phyloP scores from a whole-genome alignment of 1,284 basidiomycete genomes.

The Xerocomus amazonicus region DNA sequence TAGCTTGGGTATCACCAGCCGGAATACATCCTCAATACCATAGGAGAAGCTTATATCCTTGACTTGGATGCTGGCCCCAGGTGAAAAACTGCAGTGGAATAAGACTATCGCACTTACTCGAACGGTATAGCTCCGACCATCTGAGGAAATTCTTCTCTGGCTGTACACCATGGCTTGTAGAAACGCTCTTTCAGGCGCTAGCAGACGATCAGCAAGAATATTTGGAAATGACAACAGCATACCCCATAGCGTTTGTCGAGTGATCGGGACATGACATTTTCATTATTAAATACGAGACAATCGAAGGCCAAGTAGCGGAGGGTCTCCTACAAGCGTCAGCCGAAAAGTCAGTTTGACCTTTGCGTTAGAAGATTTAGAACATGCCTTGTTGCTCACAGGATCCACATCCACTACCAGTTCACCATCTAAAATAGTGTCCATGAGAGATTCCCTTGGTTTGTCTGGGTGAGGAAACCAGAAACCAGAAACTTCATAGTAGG shows the following conservation, averaged over 20 bases:
- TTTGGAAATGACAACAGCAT: slow-evolving; percentile 27
- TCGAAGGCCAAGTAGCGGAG: slow-evolving; percentile 90
- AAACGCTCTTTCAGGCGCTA: slow-evolving; percentile 85
- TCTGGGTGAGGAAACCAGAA: slow-evolving; percentile 90
- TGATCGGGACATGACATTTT: slow-evolving; percentile 82
- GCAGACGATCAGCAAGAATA: slow-evolving; percentile 12
- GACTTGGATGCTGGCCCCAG: slow-evolving; percentile 64
- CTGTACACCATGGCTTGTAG: slow-evolving; percentile 74
- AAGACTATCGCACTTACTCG: slow-evolving; percentile 54
- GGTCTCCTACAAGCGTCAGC: slow-evolving; percentile 54
- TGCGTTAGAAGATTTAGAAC: slow-evolving; percentile 17
- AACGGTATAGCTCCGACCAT: slow-evolving; percentile 74
- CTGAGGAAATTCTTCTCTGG: slow-evolving; percentile 65
- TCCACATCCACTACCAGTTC: slow-evolving; percentile 94
- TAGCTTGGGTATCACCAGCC: slow-evolving; percentile 80
- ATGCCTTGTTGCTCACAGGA: slow-evolving; percentile 63
- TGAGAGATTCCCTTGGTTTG: slow-evolving; percentile 58
- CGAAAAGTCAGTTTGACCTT: slow-evolving; percentile 6
- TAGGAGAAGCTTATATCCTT: slow-evolving; percentile 93
- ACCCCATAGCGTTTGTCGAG: slow-evolving; percentile 91
- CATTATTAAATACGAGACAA: slow-evolving; percentile 82
- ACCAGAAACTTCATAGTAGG: slow-evolving; percentile 71
- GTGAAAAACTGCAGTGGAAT: slow-evolving; percentile 10
- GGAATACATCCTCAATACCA: slow-evolving; percentile 81
- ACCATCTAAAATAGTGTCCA: slow-evolving; percentile 87